Conservation (phyloP, 805 yeast genomes). For the Schizosaccharomyces osmophilus region DNA sequence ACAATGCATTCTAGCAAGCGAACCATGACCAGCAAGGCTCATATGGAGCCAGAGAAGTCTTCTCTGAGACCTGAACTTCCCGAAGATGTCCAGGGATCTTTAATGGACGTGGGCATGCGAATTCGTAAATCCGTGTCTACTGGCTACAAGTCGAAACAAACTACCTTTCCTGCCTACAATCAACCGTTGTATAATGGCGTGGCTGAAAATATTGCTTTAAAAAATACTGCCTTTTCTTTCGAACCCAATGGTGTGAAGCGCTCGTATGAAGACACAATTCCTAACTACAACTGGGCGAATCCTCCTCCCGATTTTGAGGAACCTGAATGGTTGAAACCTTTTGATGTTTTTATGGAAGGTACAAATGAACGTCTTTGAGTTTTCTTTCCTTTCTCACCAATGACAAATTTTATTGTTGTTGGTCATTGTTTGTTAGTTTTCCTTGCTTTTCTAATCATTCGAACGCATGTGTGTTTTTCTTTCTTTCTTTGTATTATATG, state of each 20-base stretch:
- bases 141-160: not conserved
- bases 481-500: too few species aligned
- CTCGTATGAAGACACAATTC: not conserved
- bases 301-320: not conserved
- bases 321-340: not conserved
- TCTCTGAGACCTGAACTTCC: not conserved
- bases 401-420: not conserved
- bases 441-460: too few species aligned
- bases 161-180: not conserved
- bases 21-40: not conserved
- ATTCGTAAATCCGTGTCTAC: not conserved
- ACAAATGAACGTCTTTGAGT: not conserved
- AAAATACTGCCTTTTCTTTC: not conserved
- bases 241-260: not conserved
- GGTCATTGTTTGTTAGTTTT: too few species aligned
- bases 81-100: not conserved
- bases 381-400: not conserved
- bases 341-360: slow-evolving; percentile 1
- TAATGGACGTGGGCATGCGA: not conserved
- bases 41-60: not conserved
- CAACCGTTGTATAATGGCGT: not conserved
- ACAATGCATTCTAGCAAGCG: not conserved
- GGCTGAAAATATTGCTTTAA: not conserved
- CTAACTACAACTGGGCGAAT: not conserved
- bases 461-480: too few species aligned